Evolutionary conservation across 768 basidiomycete genomes (phyloP), one percentile per base, ranked within the genome.

Genomic region (Ephemerocybe angulata): DNA sequence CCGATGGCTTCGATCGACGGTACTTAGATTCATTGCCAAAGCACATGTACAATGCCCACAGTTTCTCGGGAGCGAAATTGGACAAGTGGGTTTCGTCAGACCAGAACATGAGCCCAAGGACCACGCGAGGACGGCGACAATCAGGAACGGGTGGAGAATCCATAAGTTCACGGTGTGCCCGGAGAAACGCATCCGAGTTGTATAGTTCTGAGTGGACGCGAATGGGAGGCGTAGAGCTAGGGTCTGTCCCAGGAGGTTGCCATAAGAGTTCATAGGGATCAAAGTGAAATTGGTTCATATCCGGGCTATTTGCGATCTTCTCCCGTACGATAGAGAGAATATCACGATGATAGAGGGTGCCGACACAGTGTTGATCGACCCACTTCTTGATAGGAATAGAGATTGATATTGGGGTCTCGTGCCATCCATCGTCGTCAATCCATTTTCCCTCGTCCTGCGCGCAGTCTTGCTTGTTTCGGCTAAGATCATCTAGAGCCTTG

Each of bases 11-110:
- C 1, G 51, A 53, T 0, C 70, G 62, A 0, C 50, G 57, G 55
- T 76, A 78, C 56, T 80, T 79, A 1, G 76, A 77, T n/a, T 62
- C 58, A 46, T 72, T 72, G 1, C 72, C 75, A 28, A 74, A 64
- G 30, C 63, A 70, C 6, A 75, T 30, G 48, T 79, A 80, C 0
- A 73, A 52, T 0, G 76, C 77, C 77, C 74, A 79, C 1, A 72
- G 53, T 13, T 56, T 53, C 0, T 70, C 69, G 13, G 57, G 66
- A 1, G 74, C 72, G 55, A 75, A 68, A 55, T 35, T 40, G 1
- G 60, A 37, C 13, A 65, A 52, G 13, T 58, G 60, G 2, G 63
- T 64, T 21, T 61, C 41, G 43, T 66, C 65, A 1, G 65, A 64
- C 54, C 55, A 62, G 8, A 59, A 24, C 48, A 64, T 52, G 2